Conservation (phyloP, 345 rosid genomes). For the Turnera subulata region DNA sequence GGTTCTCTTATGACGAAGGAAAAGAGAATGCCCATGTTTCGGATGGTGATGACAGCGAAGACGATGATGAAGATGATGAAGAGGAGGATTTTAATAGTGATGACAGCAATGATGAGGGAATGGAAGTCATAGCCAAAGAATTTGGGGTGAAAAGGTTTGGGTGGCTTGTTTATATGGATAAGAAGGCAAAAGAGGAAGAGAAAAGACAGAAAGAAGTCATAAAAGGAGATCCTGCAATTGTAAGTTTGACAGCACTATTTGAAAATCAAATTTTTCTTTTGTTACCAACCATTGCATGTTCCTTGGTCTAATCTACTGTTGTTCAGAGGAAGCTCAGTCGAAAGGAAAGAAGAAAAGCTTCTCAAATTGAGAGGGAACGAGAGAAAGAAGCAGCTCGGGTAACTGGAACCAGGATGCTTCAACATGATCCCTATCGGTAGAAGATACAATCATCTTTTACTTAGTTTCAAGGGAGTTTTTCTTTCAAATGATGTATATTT, state of each 20-base stretch:
- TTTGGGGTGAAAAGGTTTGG: conserved; percentile 93
- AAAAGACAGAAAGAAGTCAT: conserved; percentile 88
- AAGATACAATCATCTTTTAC: conserved; percentile 1
- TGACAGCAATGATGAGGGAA: conserved; percentile 89
- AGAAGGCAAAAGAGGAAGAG: conserved; percentile 91
- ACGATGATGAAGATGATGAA: conserved; percentile 71
- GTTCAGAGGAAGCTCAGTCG: conserved; percentile 89
- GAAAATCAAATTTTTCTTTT: conserved; percentile 9
- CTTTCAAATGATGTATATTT: neutral
- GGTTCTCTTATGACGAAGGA: conserved; percentile 76
- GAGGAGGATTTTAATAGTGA: conserved; percentile 91
- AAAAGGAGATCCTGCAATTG: conserved; percentile 96
- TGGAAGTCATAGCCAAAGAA: conserved; percentile 88
- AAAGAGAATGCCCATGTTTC: conserved; percentile 51
- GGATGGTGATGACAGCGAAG: conserved; percentile 60
- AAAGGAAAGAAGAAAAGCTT: conserved; percentile 95
- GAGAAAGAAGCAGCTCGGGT: conserved; percentile 73
- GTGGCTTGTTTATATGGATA: conserved; percentile 97
- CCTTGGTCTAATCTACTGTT: conserved; percentile 18
- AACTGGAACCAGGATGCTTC: conserved; percentile 62
- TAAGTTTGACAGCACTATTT: conserved; percentile 39
- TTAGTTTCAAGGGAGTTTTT: neutral
- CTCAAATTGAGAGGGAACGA: conserved; percentile 88
- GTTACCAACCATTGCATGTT: conserved; percentile 8
- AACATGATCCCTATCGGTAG: conserved; percentile 90